Base-by-base conservation (phyloP, 2,329 filamentous ascomycete species). In the Huntiella decipiens region DNA sequence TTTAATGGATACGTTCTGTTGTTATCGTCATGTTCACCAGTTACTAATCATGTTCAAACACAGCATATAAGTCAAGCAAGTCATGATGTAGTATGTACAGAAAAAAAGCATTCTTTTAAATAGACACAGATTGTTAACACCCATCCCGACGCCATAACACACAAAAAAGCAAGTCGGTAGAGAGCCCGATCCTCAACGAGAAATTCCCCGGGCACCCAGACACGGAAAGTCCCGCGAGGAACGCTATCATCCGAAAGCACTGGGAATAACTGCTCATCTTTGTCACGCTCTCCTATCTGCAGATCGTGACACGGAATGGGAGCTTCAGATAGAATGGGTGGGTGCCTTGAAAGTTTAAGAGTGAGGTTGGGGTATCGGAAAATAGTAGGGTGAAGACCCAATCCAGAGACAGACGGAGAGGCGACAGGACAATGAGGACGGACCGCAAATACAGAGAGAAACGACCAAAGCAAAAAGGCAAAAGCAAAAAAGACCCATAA, bases 401-500 rank as follows among this genome's bases (percentile, higher is more conserved):
- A 16, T 15, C 15, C 7, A 17, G 40, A 19, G 13, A 34, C 15
- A 16, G 34, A 35, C n/a, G 36, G 33, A 16, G 19, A 31, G 16
- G 36, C 6, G 43, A 22, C 16, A 39, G 22, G 38, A 22, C 12
- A 38, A 45, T 16, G 31, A 45, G n/a, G 12, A 12, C 16, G 22
- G 15, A 6, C 17, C 15, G n/a, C 17, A 22, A 39, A 17, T 5
- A 33, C 11, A 48, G 38, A 12, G 43, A 45, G 42, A 38, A 36
- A 43, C 36, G 28, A 38, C 41, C 32, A 31, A 17, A 33, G 40
- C 33, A 15, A 35, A 43, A 32, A 32, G 43, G 34, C 41, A 47
- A 31, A 49, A 46, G 35, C 32, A 37, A 46, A 45, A 49, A 39
- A 43, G 39, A 36, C 45, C 47, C 45, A 46, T 28, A 28, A 28